A percentile compares a stretch with the other conserved stretches of the same genome.
Conservation (phyloP, 2,329 filamentous ascomycete species). For the Colletotrichum nymphaeae region DNA sequence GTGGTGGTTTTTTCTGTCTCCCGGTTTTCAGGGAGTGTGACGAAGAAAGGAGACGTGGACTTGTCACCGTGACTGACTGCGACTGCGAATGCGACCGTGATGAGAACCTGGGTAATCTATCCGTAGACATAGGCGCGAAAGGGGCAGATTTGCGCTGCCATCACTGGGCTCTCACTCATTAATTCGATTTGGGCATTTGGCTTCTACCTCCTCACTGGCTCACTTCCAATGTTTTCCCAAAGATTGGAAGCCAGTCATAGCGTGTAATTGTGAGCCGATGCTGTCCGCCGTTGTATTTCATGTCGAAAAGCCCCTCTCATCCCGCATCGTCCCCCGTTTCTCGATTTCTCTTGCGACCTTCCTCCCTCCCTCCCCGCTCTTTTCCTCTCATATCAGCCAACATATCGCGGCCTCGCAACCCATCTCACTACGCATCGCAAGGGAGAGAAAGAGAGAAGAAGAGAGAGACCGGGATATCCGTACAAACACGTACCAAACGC, state of each 20-base stretch:
- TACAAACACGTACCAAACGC: background rate
- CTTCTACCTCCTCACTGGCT: background rate
- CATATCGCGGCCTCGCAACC: background rate
- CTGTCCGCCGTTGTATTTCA: constrained; percentile 4
- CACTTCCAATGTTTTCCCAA: background rate
- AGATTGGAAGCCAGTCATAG: background rate
- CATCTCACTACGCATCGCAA: background rate
- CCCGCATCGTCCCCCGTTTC: background rate
- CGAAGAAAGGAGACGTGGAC: background rate
- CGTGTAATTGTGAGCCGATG: background rate
- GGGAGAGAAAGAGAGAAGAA: background rate
- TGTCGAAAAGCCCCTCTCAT: background rate
- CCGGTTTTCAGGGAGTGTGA: background rate
- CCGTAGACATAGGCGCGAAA: background rate
- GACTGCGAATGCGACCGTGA: constrained; percentile 17
- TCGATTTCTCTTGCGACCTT: background rate
- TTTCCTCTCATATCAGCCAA: constrained; percentile 27
- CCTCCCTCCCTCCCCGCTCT: constrained; percentile 12
- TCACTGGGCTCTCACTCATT: background rate
- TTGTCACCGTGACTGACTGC: constrained; percentile 6
- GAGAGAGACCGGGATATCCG: background rate
- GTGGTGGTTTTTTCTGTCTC: background rate
- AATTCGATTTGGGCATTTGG: background rate
- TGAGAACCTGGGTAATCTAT: background rate
- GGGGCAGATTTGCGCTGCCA: background rate